Conservation (phyloP, 495 filamentous ascomycete species). For the Bryoglossum gracile region DNA sequence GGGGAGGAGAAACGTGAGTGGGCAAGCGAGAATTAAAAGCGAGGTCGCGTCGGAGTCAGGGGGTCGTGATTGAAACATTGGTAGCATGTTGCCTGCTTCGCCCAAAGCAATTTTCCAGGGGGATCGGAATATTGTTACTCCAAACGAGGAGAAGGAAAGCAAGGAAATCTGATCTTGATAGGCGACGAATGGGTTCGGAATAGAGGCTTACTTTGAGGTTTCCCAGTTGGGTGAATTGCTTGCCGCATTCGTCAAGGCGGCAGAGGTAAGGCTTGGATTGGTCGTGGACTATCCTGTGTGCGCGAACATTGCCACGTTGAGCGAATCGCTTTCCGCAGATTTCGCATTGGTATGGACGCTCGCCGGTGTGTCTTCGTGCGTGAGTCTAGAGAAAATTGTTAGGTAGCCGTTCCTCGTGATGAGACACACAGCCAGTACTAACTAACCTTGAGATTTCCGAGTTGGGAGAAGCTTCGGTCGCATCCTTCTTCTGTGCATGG, state of each 20-base stretch:
- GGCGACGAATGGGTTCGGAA: slow-evolving; percentile 18
- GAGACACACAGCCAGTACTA: too few species aligned
- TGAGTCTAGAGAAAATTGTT: slow-evolving; percentile 75
- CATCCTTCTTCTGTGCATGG: slow-evolving; percentile 68
- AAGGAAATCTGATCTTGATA: slow-evolving; percentile 1
- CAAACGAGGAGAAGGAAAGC: not conserved
- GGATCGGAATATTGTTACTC: too few species aligned
- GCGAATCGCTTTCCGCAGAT: slow-evolving; percentile 77
- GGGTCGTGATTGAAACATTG: too few species aligned
- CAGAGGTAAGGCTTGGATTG: slow-evolving; percentile 74
- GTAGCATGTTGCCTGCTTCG: too few species aligned
- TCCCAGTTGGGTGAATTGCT: slow-evolving; percentile 81
- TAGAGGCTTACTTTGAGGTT: slow-evolving; percentile 95
- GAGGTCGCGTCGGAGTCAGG: too few species aligned
- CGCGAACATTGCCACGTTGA: slow-evolving; percentile 78
- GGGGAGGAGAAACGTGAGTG: not conserved
- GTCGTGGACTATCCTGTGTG: slow-evolving; percentile 77
- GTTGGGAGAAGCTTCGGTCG: slow-evolving; percentile 75
- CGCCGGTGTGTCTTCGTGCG: slow-evolving; percentile 77
- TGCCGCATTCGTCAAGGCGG: slow-evolving; percentile 71
- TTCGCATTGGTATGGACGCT: slow-evolving; percentile 78
- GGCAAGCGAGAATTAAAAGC: not conserved
- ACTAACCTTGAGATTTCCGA: slow-evolving; percentile 79
- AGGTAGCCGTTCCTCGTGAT: too few species aligned
- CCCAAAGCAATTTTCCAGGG: slow-evolving; percentile 1